A percentile compares a stretch with the other conserved stretches of the same genome.
phyloP scores from a whole-genome alignment of 257 asterid species.

The Coffea eugenioides region DNA sequence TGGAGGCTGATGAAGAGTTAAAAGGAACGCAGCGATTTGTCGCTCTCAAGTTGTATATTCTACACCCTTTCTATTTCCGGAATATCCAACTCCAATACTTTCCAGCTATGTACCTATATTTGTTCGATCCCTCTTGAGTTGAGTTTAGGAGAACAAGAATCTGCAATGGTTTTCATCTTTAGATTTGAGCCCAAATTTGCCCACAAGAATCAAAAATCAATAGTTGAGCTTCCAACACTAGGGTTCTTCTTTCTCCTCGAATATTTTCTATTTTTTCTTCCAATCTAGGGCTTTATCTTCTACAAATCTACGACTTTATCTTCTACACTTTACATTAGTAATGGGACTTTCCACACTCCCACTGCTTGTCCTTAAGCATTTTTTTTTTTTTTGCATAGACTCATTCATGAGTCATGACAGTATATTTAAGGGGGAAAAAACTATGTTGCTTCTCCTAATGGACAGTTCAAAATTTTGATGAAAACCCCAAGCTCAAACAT shows the following conservation, averaged over 20 bases:
- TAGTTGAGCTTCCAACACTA: too few species aligned
- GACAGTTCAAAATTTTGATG: neutral
- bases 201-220: neutral
- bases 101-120: neutral
- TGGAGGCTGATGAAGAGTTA: neutral
- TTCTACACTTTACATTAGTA: too few species aligned
- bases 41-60: neutral
- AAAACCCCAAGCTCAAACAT: neutral
- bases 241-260: too few species aligned
- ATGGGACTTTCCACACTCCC: too few species aligned
- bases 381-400: too few species aligned
- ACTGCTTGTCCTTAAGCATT: too few species aligned
- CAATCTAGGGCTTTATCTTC: too few species aligned
- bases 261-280: too few species aligned
- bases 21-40: neutral
- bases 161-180: neutral
- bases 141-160: neutral
- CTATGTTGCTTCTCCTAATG: neutral
- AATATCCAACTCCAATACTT: neutral
- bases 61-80: neutral
- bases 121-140: neutral
- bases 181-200: neutral
- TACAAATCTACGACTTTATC: too few species aligned
- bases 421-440: too few species aligned
- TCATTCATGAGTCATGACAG: too few species aligned